Evolutionary conservation across 202 grass and related monocot species (phyloP).

Genomic region (Tripidium arundinaceum): DNA sequence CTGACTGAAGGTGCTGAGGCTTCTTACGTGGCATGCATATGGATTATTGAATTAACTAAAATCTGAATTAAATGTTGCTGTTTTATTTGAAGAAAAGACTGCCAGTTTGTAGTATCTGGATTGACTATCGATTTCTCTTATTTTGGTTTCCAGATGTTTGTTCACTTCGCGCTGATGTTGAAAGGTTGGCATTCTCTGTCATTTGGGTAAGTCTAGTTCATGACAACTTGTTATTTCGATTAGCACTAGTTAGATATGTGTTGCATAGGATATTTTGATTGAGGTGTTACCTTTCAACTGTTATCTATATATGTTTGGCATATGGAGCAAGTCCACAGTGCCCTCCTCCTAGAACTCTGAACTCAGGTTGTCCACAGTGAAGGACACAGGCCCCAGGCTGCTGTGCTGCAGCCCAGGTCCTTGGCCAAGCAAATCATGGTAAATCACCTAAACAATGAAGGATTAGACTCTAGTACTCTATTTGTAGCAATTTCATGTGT

Average conservation of each 20-base stretch:
- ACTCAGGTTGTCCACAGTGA: not conserved
- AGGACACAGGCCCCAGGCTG: not conserved
- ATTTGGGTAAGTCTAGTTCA: constrained; percentile 70
- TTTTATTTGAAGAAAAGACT: constrained; percentile 13
- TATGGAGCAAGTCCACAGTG: not conserved
- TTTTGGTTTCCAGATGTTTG: constrained; percentile 76
- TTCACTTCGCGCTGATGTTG: constrained; percentile 94
- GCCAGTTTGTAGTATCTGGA: not conserved
- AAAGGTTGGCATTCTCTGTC: constrained; percentile 88
- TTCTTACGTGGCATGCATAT: not conserved
- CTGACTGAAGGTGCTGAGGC: constrained; percentile 78
- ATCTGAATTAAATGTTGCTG: not conserved
- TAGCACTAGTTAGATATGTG: not conserved
- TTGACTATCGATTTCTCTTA: constrained; percentile 23
- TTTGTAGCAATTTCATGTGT: not conserved
- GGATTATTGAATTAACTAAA: not conserved
- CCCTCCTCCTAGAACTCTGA: not conserved
- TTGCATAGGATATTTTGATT: constrained; percentile 4
- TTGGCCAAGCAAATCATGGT: not conserved
- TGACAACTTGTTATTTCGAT: constrained; percentile 9
- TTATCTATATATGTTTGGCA: not conserved
- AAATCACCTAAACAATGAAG: not conserved
- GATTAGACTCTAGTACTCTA: not conserved
- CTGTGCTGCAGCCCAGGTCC: not conserved
- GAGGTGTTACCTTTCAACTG: not conserved